phyloP scores from a whole-genome alignment of 805 yeast genomes.

The Barnettozyma populi region DNA sequence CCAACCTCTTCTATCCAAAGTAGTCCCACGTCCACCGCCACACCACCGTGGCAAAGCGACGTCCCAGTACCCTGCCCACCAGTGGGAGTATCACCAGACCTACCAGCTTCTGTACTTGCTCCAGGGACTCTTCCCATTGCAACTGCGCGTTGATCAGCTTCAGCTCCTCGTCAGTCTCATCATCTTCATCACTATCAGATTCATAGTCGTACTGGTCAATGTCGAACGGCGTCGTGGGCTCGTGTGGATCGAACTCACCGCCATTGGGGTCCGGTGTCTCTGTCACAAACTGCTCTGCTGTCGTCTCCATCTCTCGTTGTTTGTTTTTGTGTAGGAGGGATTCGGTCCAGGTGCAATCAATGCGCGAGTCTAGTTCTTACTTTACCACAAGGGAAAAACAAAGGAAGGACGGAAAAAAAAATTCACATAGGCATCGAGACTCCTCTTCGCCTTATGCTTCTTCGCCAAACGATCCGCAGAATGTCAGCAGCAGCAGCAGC shows the following conservation, averaged over 20 bases:
- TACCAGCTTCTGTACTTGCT: slow-evolving; percentile 52
- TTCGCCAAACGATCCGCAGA: background rate
- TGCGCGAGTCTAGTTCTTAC: no score
- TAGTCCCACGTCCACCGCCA: slow-evolving; percentile 22
- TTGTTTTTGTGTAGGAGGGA: background rate
- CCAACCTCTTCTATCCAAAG: slow-evolving; percentile 4
- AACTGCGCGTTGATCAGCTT: slow-evolving; percentile 46
- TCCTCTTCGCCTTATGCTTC: background rate
- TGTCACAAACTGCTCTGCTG: background rate
- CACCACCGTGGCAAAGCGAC: slow-evolving; percentile 42
- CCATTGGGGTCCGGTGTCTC: slow-evolving; percentile 9
- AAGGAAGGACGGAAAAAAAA: no score
- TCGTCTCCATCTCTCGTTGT: background rate
- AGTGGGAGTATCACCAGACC: slow-evolving; percentile 60
- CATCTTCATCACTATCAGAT: slow-evolving; percentile 11
- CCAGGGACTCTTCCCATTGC: slow-evolving; percentile 69
- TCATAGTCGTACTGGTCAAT: slow-evolving; percentile 12
- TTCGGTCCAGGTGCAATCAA: no score
- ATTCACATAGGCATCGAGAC: background rate
- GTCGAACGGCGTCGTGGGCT: slow-evolving; percentile 10
- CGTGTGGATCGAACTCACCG: slow-evolving; percentile 6
- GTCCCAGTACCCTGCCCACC: slow-evolving; percentile 61
- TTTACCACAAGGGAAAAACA: no score
- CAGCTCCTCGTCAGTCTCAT: slow-evolving; percentile 19
- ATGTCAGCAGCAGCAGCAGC: background rate